Base-by-base conservation (phyloP, 331 rosid species). In the Saraca asoca region DNA sequence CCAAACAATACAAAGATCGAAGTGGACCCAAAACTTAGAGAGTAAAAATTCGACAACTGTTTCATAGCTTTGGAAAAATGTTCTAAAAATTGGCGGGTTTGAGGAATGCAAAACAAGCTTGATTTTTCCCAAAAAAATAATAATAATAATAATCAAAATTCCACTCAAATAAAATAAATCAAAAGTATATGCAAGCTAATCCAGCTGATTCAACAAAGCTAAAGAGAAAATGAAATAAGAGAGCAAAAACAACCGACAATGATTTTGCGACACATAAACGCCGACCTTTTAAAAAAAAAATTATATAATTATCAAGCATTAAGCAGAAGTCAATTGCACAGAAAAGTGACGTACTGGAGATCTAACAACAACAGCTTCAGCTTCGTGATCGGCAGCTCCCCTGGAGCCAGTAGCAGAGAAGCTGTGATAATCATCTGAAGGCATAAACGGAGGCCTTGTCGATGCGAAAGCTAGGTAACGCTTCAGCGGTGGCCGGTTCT, bases 351-450 rank as follows among this genome's bases (percentile, higher is more conserved):
- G 75, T 60, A 93, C 95, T 1, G 91, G 96, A 75, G 98, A 90
- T 87, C 92, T 82, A 74, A 89, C 88, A 18, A 84, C 79, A 39
- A 93, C 64, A 31, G 86, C 84, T 72, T 93, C 98, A 19, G 83
- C 59, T 38, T 79, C 86, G 5, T 74, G 90, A 80, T 85, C 91
- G 62, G 80, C 60, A 39, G 41, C 65, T 73, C 63, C 68, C 63
- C 69, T 75, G 48, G 79, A 75, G 38, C 63, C 81, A 10, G 64
- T 50, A 65, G 75, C 58, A 12, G 81, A 62, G 54, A 92, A 92
- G 62, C 78, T 86, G 66, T 87, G 92, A 73, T 92, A 92, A 42
- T 92, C 92, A 9, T 78, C 89, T 0, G 84, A 77, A 20, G 88
- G 93, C n/a, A 72, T 75, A 44, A 90, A 88, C 12, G 91, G 83